Conservation (phyloP, 495 filamentous ascomycete genomes). For the Barbatosphaeria neglecta region DNA sequence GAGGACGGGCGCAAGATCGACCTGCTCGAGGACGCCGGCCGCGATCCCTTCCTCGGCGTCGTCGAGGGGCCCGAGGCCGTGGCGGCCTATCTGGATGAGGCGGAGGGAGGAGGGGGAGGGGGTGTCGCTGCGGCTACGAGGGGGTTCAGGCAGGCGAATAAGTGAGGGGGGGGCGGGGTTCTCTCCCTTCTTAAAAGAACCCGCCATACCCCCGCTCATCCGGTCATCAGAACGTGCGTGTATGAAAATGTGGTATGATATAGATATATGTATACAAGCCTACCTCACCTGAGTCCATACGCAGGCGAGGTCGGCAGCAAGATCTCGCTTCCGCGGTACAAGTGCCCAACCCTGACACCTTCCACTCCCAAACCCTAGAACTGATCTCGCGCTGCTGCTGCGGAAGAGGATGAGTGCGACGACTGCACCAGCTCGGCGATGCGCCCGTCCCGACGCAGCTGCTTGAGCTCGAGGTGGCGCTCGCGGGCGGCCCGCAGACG, state of each 20-base stretch:
- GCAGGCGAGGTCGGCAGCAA: no score
- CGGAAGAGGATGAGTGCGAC: no score
- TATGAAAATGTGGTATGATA: no score
- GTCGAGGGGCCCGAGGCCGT: background rate
- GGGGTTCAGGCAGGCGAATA: slow-evolving; percentile 32
- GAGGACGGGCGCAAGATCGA: slow-evolving; percentile 55
- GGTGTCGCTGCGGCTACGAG: slow-evolving; percentile 17
- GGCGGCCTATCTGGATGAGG: slow-evolving; percentile 9
- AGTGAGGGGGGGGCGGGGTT: slow-evolving; percentile 14
- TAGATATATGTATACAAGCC: no score
- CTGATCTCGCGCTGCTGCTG: background rate
- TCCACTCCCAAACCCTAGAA: background rate
- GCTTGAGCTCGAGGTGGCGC: slow-evolving; percentile 29
- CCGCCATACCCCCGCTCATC: no score
- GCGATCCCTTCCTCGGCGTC: slow-evolving; percentile 46
- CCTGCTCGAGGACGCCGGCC: slow-evolving; percentile 42
- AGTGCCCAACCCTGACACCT: no score
- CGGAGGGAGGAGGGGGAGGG: slow-evolving; percentile 24
- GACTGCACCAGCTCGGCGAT: slow-evolving; percentile 12
- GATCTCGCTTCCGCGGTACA: no score
- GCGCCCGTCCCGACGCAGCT: slow-evolving; percentile 24
- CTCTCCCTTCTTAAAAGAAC: no score
- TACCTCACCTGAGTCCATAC: background rate
- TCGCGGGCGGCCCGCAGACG: slow-evolving; percentile 24
- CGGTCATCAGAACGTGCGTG: no score